Evolutionary conservation across 495 filamentous ascomycete genomes (phyloP).

Genomic region (Neurospora sp.): DNA sequence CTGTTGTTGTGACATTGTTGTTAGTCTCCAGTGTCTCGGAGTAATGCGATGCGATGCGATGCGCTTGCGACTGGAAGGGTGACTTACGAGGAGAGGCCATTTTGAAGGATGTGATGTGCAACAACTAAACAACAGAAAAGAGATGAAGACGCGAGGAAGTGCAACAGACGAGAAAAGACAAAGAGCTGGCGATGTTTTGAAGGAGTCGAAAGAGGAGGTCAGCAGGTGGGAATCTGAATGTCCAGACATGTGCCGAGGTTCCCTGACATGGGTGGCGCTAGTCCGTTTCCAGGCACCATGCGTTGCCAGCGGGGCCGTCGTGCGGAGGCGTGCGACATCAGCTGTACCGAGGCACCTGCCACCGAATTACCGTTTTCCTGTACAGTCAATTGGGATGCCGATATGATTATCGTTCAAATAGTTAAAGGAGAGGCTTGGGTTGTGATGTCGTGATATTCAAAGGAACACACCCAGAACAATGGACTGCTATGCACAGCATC

Average conservation of each 20-base stretch:
- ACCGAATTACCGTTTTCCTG: background rate
- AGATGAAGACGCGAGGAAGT: constrained; percentile 5
- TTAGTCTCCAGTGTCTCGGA: constrained; percentile 8
- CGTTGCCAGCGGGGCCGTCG: background rate
- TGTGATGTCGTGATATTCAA: background rate
- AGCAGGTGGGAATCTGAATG: background rate
- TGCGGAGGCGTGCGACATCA: background rate
- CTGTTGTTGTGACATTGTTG: constrained; percentile 31
- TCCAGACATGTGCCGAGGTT: constrained; percentile 10
- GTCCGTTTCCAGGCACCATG: constrained; percentile 1
- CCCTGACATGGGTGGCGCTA: background rate
- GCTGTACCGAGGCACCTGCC: constrained; percentile 3
- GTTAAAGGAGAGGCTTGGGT: background rate
- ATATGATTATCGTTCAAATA: background rate
- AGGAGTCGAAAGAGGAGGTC: background rate
- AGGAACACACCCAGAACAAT: background rate
- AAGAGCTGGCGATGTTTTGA: background rate
- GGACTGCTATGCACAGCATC: background rate
- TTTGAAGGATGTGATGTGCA: constrained; percentile 20
- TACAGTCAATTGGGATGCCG: background rate
- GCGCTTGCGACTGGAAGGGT: background rate
- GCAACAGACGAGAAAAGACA: background rate
- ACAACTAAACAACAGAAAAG: constrained; percentile 7
- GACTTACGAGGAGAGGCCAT: constrained; percentile 79
- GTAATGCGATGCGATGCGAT: constrained; percentile 2